A percentile compares a stretch with the other conserved stretches of the same genome.
phyloP scores from a whole-genome alignment of 352 stramenopile species.

The Globisporangium paroecandrum region DNA sequence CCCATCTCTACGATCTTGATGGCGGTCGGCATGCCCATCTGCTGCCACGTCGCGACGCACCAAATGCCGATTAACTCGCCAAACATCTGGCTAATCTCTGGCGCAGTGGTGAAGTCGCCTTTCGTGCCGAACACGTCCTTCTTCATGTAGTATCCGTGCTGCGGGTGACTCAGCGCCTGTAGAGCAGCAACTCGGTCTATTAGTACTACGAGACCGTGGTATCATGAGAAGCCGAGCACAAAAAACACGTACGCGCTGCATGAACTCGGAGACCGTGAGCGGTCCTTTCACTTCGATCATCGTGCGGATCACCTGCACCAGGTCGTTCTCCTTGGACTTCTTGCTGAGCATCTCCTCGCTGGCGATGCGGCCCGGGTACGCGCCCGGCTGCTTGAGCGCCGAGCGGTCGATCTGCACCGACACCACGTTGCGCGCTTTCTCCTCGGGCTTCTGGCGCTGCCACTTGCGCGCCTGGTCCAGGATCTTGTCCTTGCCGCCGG shows the following conservation, averaged over 20 bases:
- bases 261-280: conserved; percentile 94
- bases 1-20: conserved; percentile 91
- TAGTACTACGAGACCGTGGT: not conserved
- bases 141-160: conserved; percentile 96
- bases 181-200: not conserved
- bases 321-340: conserved; percentile 66
- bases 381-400: conserved; percentile 55
- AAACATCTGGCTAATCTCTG: conserved; percentile 94
- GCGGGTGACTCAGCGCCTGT: conserved; percentile 84
- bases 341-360: conserved; percentile 24
- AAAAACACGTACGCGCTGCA: conserved; percentile 58
- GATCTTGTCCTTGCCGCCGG: conserved; percentile 18
- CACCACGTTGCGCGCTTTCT: conserved; percentile 47
- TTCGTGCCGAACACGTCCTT: conserved; percentile 88
- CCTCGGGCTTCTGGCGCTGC: conserved; percentile 42
- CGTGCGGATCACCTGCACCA: conserved; percentile 77
- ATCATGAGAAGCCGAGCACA: not conserved
- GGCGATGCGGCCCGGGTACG: conserved; percentile 20
- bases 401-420: conserved; percentile 71
- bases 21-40: conserved; percentile 68
- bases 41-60: conserved; percentile 90
- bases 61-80: conserved; percentile 91
- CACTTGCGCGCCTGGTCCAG: conserved; percentile 56
- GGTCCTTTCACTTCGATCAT: conserved; percentile 92
- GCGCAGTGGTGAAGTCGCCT: conserved; percentile 93